A percentile compares a stretch with the other conserved stretches of the same genome.
Conservation (phyloP, 768 basidiomycete species). For the Podaxis carcinomalis region DNA sequence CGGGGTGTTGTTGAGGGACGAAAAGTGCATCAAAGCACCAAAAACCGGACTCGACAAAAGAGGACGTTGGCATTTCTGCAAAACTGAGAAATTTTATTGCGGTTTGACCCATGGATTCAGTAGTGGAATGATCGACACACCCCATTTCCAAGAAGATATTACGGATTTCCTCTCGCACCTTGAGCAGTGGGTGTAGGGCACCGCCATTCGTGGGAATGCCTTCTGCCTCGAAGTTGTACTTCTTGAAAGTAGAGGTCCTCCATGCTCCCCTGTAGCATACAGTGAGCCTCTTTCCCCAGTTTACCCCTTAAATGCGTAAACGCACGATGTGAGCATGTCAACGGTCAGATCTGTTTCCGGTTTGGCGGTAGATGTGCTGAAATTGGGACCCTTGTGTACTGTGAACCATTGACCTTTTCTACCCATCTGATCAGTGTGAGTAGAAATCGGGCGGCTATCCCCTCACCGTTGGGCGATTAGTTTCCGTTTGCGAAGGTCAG, state of each 20-base stretch:
- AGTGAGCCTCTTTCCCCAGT: slow-evolving; percentile 6
- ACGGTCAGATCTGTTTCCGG: slow-evolving; percentile 95
- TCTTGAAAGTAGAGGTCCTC: slow-evolving; percentile 93
- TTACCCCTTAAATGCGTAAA: slow-evolving; percentile 8
- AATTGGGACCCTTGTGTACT: slow-evolving; percentile 77
- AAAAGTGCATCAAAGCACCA: slow-evolving; percentile 99
- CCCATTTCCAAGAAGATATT: slow-evolving; percentile 99
- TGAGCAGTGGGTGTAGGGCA: slow-evolving; percentile 92
- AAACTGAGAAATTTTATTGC: slow-evolving; percentile 50
- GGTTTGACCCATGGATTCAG: background rate
- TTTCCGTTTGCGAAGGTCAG: slow-evolving; percentile 90
- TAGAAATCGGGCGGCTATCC: background rate
- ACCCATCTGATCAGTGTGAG: slow-evolving; percentile 10
- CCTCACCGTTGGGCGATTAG: slow-evolving; percentile 75
- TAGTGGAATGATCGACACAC: slow-evolving; percentile 37
- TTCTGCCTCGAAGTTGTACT: slow-evolving; percentile 98
- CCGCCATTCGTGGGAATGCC: slow-evolving; percentile 88
- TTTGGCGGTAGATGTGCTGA: slow-evolving; percentile 88
- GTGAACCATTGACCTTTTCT: slow-evolving; percentile 98
- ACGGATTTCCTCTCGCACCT: slow-evolving; percentile 96
- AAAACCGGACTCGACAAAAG: slow-evolving; percentile 96
- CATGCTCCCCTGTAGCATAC: slow-evolving; percentile 69
- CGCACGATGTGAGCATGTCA: slow-evolving; percentile 91
- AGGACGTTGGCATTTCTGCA: slow-evolving; percentile 96
- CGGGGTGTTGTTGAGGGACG: slow-evolving; percentile 98